Conservation (phyloP, 1,284 basidiomycete genomes). For the Ustilago bromivora region DNA sequence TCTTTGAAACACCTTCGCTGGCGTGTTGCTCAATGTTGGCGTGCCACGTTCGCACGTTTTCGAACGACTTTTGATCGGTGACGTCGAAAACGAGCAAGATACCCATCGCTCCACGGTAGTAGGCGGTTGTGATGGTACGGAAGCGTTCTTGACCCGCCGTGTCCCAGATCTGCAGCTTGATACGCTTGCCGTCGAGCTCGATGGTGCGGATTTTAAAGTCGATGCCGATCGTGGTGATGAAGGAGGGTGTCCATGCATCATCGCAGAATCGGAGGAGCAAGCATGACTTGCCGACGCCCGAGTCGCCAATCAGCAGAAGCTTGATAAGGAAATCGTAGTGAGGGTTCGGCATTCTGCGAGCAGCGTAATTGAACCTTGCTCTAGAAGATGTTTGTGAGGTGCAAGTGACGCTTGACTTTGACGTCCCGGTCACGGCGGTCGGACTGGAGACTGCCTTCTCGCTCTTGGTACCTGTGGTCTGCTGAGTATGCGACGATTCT, state of each 20-base stretch:
- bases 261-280: conserved; percentile 98
- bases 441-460: neutral
- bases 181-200: conserved; percentile 93
- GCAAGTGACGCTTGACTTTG: neutral
- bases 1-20: conserved; percentile 98
- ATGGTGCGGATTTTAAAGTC: conserved; percentile 83
- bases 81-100: conserved; percentile 99
- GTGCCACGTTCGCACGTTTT: conserved; percentile 99
- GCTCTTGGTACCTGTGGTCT: neutral
- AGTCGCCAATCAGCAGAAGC: conserved; percentile 63
- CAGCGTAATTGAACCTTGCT: conserved; percentile 12
- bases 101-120: conserved; percentile 99
- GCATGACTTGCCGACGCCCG: conserved; percentile 91
- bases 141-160: conserved; percentile 99
- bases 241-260: conserved; percentile 99
- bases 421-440: neutral
- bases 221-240: conserved; percentile 96
- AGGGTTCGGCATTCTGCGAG: conserved; percentile 63
- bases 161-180: conserved; percentile 99
- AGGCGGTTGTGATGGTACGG: conserved; percentile 99
- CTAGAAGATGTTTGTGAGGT: neutral
- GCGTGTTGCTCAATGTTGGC: conserved; percentile 98
- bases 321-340: conserved; percentile 68
- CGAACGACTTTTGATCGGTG: conserved; percentile 96
- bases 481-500: neutral